Evolutionary conservation across 768 basidiomycete species (phyloP).

Genomic region (Calvatia gigantea): DNA sequence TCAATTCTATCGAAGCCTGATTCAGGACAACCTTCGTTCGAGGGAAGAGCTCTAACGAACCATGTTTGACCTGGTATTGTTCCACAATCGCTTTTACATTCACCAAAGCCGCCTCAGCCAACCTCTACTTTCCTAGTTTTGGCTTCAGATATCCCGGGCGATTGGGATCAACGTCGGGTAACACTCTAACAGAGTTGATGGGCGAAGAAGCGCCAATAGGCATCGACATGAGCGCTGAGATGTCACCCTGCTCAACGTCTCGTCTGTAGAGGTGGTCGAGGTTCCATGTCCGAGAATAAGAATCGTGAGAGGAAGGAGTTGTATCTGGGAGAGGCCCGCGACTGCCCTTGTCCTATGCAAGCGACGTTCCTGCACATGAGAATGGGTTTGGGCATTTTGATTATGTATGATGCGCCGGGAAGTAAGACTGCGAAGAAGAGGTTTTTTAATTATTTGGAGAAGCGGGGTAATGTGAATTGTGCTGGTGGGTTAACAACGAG

Average conservation of each 20-base stretch:
- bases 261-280: slow-evolving; percentile 55
- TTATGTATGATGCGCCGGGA: slow-evolving; percentile 25
- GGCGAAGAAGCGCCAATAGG: slow-evolving; percentile 74
- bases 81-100: slow-evolving; percentile 75
- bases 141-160: slow-evolving; percentile 56
- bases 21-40: not conserved
- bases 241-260: slow-evolving; percentile 83
- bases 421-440: slow-evolving; percentile 37
- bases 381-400: slow-evolving; percentile 40
- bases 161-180: slow-evolving; percentile 69
- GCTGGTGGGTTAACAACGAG: slow-evolving; percentile 11
- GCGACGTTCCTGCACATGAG: slow-evolving; percentile 45
- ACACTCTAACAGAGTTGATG: slow-evolving; percentile 76
- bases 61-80: slow-evolving; percentile 74
- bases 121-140: slow-evolving; percentile 39
- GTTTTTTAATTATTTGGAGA: slow-evolving; percentile 53
- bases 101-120: slow-evolving; percentile 53
- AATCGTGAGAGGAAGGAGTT: slow-evolving; percentile 61
- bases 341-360: slow-evolving; percentile 80
- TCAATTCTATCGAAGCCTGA: slow-evolving; percentile 44
- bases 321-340: slow-evolving; percentile 63
- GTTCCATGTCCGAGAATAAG: slow-evolving; percentile 64
- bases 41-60: slow-evolving; percentile 34
- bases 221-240: slow-evolving; percentile 74
- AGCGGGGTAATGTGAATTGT: slow-evolving; percentile 31